These are phyloP conservation scores for Dothidotthia symphoricarpi DNA, from an alignment of 2,329 filamentous ascomycete species.

Conservation along the genomic window DNA sequence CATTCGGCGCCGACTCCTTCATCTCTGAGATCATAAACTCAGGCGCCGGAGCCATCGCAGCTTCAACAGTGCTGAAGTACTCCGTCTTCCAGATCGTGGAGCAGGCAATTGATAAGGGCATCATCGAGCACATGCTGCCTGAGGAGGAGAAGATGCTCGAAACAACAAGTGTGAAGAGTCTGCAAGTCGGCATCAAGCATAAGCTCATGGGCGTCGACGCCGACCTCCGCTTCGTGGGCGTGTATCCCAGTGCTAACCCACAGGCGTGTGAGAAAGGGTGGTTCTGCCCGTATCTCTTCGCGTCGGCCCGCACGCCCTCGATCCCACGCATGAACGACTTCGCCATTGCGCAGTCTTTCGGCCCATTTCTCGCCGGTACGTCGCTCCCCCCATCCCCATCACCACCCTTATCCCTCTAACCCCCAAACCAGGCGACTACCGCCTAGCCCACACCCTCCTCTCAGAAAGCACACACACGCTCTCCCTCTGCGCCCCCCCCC, in stretches of 20 bases:
- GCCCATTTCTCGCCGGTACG: constrained; percentile 38
- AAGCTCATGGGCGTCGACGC: constrained; percentile 45
- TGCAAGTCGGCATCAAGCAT: constrained; percentile 42
- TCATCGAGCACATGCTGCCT: constrained; percentile 40
- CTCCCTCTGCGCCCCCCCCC: constrained; percentile 31
- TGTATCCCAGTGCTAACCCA: constrained; percentile 22
- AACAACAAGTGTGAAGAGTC: constrained; percentile 37
- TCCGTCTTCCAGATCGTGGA: constrained; percentile 42
- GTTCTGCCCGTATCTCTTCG: constrained; percentile 42
- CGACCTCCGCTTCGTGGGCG: constrained; percentile 33
- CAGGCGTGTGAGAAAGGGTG: constrained; percentile 39
- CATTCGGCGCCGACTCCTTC: constrained; percentile 39
- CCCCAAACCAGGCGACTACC: constrained; percentile 33
- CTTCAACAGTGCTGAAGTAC: constrained; percentile 32
- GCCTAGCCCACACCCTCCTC: constrained; percentile 39
- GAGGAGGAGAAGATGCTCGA: constrained; percentile 43
- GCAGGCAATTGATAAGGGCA: constrained; percentile 42
- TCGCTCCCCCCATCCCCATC: not conserved
- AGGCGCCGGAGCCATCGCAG: constrained; percentile 30
- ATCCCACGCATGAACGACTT: constrained; percentile 38
- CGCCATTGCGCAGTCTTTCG: constrained; percentile 39
- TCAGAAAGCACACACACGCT: constrained; percentile 32
- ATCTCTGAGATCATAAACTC: constrained; percentile 35
- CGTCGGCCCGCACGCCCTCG: constrained; percentile 32
- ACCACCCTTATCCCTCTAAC: not conserved